These are phyloP conservation scores for Zelonia costaricensis DNA, from an alignment of 208 protist genomes.

Conservation along the genomic window DNA sequence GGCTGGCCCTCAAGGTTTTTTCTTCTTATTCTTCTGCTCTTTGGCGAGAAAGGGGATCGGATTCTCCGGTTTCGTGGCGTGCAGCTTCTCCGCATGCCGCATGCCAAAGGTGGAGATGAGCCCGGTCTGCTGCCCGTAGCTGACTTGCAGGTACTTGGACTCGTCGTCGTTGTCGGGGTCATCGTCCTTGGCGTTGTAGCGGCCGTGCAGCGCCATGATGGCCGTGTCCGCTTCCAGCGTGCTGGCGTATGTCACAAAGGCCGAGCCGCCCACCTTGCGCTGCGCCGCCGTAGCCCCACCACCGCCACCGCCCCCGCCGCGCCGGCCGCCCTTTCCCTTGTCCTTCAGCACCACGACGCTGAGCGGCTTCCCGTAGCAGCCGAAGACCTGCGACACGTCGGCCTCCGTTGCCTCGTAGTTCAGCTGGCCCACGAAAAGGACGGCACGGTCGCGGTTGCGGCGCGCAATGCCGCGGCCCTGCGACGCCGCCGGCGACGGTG, in stretches of 20 bases:
- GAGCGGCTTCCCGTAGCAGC: slow-evolving; percentile 70
- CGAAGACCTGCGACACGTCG: slow-evolving; percentile 60
- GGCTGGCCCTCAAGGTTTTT: not conserved
- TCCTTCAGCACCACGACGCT: slow-evolving; percentile 71
- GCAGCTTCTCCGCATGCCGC: slow-evolving; percentile 39
- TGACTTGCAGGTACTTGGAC: slow-evolving; percentile 59
- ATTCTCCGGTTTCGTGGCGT: slow-evolving; percentile 42
- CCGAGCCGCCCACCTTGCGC: slow-evolving; percentile 46
- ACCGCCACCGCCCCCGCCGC: not conserved
- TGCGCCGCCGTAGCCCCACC: slow-evolving; percentile 4
- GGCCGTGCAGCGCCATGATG: slow-evolving; percentile 60
- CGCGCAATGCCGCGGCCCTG: slow-evolving; percentile 27
- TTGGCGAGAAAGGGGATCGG: slow-evolving; percentile 43
- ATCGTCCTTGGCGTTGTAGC: slow-evolving; percentile 61
- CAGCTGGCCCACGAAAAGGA: slow-evolving; percentile 72
- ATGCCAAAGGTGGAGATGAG: slow-evolving; percentile 55
- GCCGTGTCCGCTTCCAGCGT: slow-evolving; percentile 72
- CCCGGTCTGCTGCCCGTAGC: slow-evolving; percentile 51
- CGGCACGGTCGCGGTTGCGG: slow-evolving; percentile 30
- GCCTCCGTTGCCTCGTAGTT: slow-evolving; percentile 69
- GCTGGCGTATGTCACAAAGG: slow-evolving; percentile 73
- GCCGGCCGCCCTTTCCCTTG: slow-evolving; percentile 8
- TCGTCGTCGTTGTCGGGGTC: slow-evolving; percentile 20
- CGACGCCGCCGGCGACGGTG: not conserved
- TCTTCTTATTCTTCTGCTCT: not conserved